Percentiles rank a stretch among this genome's conserved stretches.
phyloP scores from a whole-genome alignment of 345 rosid genomes.

The Eucalyptus sp. region DNA sequence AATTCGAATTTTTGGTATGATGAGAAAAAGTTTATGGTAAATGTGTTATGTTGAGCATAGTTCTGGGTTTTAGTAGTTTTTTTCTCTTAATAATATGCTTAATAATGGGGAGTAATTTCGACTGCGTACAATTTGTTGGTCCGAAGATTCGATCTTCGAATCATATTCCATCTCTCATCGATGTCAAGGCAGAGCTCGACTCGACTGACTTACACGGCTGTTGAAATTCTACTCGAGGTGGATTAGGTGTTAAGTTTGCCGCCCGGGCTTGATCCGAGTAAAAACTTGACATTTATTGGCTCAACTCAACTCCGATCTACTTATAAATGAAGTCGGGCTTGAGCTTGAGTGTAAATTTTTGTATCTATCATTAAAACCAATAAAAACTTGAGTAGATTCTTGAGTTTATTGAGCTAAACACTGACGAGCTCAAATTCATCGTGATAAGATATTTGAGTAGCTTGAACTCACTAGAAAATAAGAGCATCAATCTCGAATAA shows the following conservation, averaged over 20 bases:
- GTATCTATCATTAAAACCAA: background rate
- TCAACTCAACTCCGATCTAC: background rate
- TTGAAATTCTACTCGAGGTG: background rate
- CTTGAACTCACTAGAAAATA: background rate
- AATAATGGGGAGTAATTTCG: background rate
- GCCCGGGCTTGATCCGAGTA: accelerated
- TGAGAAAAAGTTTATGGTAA: accelerated
- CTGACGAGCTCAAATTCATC: accelerated
- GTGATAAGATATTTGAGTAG: background rate
- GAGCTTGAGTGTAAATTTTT: background rate
- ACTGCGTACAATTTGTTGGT: accelerated
- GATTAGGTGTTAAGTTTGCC: background rate
- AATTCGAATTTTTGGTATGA: accelerated
- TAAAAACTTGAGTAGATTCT: background rate
- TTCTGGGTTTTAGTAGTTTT: accelerated
- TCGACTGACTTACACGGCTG: accelerated
- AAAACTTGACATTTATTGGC: background rate
- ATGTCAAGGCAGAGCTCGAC: accelerated
- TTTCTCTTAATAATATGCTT: background rate
- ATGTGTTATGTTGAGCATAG: too few relatives aligned
- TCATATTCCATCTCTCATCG: accelerated
- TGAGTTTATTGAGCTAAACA: background rate
- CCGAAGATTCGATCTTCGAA: accelerated
- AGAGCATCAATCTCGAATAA: accelerated
- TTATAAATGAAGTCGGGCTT: background rate